A percentile compares a stretch with the other conserved stretches of the same genome.
Evolutionary conservation across 257 asterid genomes (phyloP).

Genomic region (Vinca minor): DNA sequence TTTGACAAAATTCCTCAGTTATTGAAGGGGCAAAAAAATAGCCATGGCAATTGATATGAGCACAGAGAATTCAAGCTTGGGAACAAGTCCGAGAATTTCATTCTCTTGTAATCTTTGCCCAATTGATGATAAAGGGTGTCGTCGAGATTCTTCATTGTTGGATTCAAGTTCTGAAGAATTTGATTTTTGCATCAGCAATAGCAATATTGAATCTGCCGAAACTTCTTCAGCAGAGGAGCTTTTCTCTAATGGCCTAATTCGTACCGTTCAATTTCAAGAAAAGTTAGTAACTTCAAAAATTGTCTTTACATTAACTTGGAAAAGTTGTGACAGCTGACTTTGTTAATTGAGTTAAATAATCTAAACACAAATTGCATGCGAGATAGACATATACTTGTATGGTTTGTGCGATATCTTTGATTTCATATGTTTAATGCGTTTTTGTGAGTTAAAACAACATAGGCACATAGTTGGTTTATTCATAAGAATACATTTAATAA

Average conservation of each 20-base stretch:
- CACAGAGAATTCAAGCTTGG: too few relatives aligned
- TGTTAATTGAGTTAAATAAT: too few relatives aligned
- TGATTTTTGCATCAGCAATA: constrained; percentile 37
- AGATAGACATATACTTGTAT: too few relatives aligned
- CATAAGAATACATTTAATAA: too few relatives aligned
- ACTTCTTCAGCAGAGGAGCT: constrained; percentile 42
- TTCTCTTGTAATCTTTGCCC: constrained; percentile 31
- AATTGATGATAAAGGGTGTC: constrained; percentile 5
- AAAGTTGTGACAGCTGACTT: too few relatives aligned
- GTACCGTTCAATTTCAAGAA: constrained; percentile 33
- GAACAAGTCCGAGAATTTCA: constrained; percentile 38
- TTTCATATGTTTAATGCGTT: too few relatives aligned
- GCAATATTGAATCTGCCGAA: constrained; percentile 21
- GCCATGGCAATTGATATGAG: constrained; percentile 31
- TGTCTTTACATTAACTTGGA: too few relatives aligned
- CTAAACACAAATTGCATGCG: too few relatives aligned
- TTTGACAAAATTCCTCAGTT: neutral
- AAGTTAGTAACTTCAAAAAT: constrained; percentile 28
- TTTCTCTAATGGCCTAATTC: constrained; percentile 37
- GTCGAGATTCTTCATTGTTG: constrained; percentile 11
- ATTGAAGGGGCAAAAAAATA: constrained; percentile 8
- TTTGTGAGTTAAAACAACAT: too few relatives aligned
- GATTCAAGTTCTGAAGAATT: constrained; percentile 30
- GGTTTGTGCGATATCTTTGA: too few relatives aligned
- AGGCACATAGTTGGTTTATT: too few relatives aligned